Evolutionary conservation across 2,329 filamentous ascomycete species (phyloP).

Genomic region (Cladosporium velox): DNA sequence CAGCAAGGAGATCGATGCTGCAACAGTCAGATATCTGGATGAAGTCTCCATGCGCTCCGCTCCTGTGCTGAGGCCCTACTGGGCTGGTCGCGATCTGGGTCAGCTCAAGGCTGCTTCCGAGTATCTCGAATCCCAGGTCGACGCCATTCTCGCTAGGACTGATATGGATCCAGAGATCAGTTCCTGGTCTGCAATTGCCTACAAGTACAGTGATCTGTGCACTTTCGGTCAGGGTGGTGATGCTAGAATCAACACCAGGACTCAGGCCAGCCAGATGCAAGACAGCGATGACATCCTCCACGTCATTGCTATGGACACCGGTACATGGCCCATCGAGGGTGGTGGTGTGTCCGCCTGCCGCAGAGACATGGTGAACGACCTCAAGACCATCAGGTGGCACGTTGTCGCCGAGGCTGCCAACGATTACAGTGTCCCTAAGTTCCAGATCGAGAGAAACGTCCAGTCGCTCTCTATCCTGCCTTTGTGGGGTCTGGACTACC

Average conservation of each 20-base stretch:
- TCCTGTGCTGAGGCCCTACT: constrained; percentile 40
- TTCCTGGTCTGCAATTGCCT: constrained; percentile 55
- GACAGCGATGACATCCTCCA: constrained; percentile 44
- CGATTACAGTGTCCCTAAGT: constrained; percentile 46
- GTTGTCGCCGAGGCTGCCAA: constrained; percentile 47
- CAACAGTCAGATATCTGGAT: constrained; percentile 44
- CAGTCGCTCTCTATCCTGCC: constrained; percentile 46
- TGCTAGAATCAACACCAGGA: constrained; percentile 53
- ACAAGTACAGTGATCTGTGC: constrained; percentile 54
- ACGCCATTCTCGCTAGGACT: constrained; percentile 53
- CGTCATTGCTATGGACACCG: constrained; percentile 45
- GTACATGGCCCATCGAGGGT: constrained; percentile 47
- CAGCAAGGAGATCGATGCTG: constrained; percentile 41
- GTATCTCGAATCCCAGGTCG: constrained; percentile 44
- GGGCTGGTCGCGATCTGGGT: constrained; percentile 42
- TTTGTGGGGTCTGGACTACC: constrained; percentile 46
- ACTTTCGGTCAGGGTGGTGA: constrained; percentile 57
- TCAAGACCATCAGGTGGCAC: constrained; percentile 46
- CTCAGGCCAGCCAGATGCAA: constrained; percentile 47
- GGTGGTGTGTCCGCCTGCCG: constrained; percentile 47
- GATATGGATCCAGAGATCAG: constrained; percentile 55
- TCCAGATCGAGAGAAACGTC: constrained; percentile 47
- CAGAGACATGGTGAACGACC: constrained; percentile 46
- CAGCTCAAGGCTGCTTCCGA: constrained; percentile 39
- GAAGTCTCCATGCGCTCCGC: constrained; percentile 42